Evolutionary conservation across 140 eudicot genomes (phyloP), one percentile per base, ranked within the genome.

Genomic region (Bidens hawaiensis): DNA sequence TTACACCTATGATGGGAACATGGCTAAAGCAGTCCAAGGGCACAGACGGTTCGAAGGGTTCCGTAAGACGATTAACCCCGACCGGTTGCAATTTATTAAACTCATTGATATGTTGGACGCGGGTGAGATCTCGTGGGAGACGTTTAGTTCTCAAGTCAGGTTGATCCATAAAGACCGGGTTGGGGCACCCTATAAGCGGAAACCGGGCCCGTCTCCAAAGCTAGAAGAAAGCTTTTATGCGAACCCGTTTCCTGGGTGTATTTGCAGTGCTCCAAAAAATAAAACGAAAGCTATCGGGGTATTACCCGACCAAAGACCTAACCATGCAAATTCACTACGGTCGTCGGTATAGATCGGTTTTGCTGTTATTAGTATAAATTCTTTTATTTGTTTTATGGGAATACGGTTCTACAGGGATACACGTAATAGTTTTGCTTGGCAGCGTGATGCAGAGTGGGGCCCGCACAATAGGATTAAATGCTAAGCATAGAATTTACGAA

Each of bases 1-100:
- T 13, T 88, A 93, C 63, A 77, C 97, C 0, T 93, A 93, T 34
- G 99, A 93, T 33, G 99, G 99, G 53, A 88, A 93, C 71, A 93
- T 93, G 99, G 99, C 99, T 4, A 93, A 93, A 81, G 94, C 97
- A 23, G 96, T 93, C 22, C 94, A 85, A 46, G 99, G 99, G 0
- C 99, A 93, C 56, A 58, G 99, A 28, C 51, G 75, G 64, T 93
- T 88, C 14, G 90, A 93, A 75, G 99, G 99, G 18, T 85, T 88
- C 28, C 68, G 76, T 13, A 85, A 86, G 81, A 88, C 99, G 3
- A 88, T 93, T 19, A 85, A 76, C 75, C 99, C 99, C 1, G 95
- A 93, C 74, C 72, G 95, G 72, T 51, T 66, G 15, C 74, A 70
- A 17, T 88, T 88, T 65, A 88, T 88, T 40, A 70, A 67, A 55